phyloP scores from a whole-genome alignment of 352 stramenopile species.

The Phytopythium delawarense region DNA sequence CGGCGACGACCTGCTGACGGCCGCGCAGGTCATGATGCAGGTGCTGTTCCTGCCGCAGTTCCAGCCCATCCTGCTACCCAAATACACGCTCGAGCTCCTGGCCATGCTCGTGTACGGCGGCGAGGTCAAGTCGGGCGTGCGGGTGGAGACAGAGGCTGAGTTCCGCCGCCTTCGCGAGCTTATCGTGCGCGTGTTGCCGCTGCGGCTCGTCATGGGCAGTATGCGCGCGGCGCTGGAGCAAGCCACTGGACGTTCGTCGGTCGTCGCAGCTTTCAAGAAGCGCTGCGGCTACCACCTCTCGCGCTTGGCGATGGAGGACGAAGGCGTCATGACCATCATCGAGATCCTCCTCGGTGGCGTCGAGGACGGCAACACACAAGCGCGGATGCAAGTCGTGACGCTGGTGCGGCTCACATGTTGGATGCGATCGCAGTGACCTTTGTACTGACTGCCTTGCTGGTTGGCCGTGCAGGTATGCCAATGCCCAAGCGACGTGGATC shows the following conservation, averaged over 20 bases:
- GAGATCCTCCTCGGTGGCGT: constrained; percentile 76
- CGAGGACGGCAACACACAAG: constrained; percentile 83
- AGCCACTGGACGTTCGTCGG: constrained; percentile 6
- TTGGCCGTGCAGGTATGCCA: constrained; percentile 45
- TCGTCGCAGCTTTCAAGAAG: constrained; percentile 44
- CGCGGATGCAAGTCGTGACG: constrained; percentile 73
- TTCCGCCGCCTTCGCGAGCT: constrained; percentile 34
- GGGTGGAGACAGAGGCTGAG: constrained; percentile 23
- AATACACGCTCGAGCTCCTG: constrained; percentile 76
- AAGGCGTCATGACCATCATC: constrained; percentile 74
- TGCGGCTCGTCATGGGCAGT: constrained; percentile 74
- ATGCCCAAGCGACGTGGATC: constrained; percentile 40
- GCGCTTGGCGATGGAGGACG: constrained; percentile 56
- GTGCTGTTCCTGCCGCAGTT: constrained; percentile 69
- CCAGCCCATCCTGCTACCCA: constrained; percentile 72
- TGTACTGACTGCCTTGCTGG: not conserved
- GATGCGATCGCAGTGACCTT: no score
- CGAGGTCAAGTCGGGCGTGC: constrained; percentile 14
- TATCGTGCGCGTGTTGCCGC: constrained; percentile 46
- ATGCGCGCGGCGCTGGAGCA: constrained; percentile 64
- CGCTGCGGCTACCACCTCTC: constrained; percentile 58
- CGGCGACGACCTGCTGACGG: constrained; percentile 28
- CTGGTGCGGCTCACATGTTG: constrained; percentile 23
- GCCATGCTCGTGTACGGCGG: constrained; percentile 56
- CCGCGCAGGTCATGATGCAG: constrained; percentile 48